A percentile compares a stretch with the other conserved stretches of the same genome.
These are phyloP conservation scores for Corinectria fuckeliana DNA, from an alignment of 2,329 filamentous ascomycete genomes.

Conservation along the genomic window DNA sequence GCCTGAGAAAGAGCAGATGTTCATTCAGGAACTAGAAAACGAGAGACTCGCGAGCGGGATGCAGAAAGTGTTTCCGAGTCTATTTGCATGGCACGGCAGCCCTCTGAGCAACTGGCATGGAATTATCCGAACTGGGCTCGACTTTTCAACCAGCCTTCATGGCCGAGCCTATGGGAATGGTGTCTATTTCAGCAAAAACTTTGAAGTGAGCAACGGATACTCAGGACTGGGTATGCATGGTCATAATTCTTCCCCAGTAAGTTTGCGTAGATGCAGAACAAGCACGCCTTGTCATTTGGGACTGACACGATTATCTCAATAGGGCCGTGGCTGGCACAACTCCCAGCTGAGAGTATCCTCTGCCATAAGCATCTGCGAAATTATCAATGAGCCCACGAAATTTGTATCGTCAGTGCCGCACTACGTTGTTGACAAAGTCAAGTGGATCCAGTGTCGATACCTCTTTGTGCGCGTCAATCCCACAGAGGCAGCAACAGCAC, in stretches of 20 bases:
- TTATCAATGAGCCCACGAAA: slow-evolving; percentile 74
- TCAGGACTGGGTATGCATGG: neutral
- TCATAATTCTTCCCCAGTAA: neutral
- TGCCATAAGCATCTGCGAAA: slow-evolving; percentile 81
- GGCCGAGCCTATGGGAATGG: slow-evolving; percentile 80
- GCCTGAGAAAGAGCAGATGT: slow-evolving; percentile 83
- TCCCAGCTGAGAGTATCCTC: slow-evolving; percentile 65
- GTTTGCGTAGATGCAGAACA: neutral
- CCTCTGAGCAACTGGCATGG: slow-evolving; percentile 82
- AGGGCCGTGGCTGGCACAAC: slow-evolving; percentile 62
- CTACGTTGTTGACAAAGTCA: slow-evolving; percentile 75
- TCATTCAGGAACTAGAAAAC: slow-evolving; percentile 65
- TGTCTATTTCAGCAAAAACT: slow-evolving; percentile 72
- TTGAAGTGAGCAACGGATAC: slow-evolving; percentile 24
- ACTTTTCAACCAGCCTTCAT: slow-evolving; percentile 68
- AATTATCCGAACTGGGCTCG: slow-evolving; percentile 82
- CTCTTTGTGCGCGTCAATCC: slow-evolving; percentile 62
- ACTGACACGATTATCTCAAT: slow-evolving; percentile 2
- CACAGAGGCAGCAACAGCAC: neutral
- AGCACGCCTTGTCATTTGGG: no score
- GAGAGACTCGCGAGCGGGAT: slow-evolving; percentile 41
- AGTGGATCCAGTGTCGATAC: slow-evolving; percentile 93
- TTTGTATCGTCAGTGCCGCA: slow-evolving; percentile 65
- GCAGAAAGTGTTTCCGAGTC: slow-evolving; percentile 63
- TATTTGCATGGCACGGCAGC: slow-evolving; percentile 91